Evolutionary conservation across 306 rosid species (phyloP).

Genomic region (Vigna unguiculata): DNA sequence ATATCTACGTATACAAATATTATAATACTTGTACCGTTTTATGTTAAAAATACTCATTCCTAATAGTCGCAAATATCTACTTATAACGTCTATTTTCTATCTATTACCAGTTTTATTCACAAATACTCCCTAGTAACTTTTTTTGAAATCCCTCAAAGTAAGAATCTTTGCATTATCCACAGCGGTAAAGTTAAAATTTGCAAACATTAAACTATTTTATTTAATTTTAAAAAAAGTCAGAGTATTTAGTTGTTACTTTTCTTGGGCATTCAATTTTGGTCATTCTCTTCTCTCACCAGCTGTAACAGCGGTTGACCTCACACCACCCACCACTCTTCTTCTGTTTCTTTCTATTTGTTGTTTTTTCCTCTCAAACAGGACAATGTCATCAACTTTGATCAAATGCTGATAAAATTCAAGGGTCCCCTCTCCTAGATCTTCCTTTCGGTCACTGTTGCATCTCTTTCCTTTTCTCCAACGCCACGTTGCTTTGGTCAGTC

Average conservation of each 20-base stretch:
- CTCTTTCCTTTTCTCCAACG: conserved; percentile 36
- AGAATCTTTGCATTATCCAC: neutral
- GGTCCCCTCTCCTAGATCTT: conserved; percentile 38
- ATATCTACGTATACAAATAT: too few species aligned
- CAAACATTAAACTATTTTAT: neutral
- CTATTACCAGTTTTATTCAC: too few species aligned
- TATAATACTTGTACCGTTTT: too few species aligned
- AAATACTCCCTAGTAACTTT: too few species aligned
- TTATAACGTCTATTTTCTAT: too few species aligned
- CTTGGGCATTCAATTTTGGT: conserved; percentile 9
- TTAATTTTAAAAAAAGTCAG: neutral
- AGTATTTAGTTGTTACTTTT: conserved; percentile 18
- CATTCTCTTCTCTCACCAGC: conserved; percentile 35
- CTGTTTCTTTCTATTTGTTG: conserved; percentile 31
- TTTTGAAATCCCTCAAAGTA: too few species aligned
- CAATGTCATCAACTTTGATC: conserved; percentile 21
- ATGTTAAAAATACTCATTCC: too few species aligned
- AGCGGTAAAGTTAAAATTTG: neutral
- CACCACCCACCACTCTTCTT: conserved; percentile 35
- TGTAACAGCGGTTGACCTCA: conserved; percentile 49
- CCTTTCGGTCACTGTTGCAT: conserved; percentile 41
- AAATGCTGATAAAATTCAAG: conserved; percentile 16
- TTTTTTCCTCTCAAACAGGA: conserved; percentile 30
- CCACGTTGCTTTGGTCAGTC: conserved; percentile 49
- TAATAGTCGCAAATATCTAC: too few species aligned